Percentiles rank a stretch among this genome's conserved stretches.
These are phyloP conservation scores for Lentinula raphanica DNA, from an alignment of 768 basidiomycete species.

Conservation along the genomic window DNA sequence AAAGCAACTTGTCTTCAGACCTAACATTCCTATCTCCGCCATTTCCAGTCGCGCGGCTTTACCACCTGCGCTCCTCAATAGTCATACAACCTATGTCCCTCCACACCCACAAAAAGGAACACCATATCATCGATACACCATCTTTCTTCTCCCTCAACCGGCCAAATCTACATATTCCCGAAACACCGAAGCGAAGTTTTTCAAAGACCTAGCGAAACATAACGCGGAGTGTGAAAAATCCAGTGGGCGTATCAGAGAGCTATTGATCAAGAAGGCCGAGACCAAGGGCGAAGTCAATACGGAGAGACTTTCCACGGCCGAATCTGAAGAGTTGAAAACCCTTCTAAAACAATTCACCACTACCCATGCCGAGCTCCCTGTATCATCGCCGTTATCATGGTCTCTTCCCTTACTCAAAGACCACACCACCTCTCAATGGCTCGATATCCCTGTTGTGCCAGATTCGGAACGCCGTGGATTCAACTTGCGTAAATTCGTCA, in stretches of 20 bases:
- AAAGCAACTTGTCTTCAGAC: conserved; percentile 35
- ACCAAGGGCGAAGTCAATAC: background rate
- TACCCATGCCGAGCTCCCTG: conserved; percentile 8
- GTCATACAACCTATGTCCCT: conserved; percentile 75
- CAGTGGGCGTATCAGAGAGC: background rate
- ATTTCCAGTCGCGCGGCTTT: conserved; percentile 21
- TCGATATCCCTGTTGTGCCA: conserved; percentile 44
- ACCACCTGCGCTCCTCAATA: conserved; percentile 24
- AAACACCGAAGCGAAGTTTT: conserved; percentile 8
- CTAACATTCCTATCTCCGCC: conserved; percentile 74
- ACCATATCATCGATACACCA: conserved; percentile 83
- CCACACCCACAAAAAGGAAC: conserved; percentile 91
- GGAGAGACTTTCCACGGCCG: background rate
- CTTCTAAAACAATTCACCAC: background rate
- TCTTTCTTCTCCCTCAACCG: conserved; percentile 71
- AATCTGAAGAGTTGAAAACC: background rate
- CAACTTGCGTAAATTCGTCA: conserved; percentile 59
- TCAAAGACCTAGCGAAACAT: background rate
- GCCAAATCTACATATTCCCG: conserved; percentile 7
- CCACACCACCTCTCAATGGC: conserved; percentile 18
- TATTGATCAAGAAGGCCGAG: background rate
- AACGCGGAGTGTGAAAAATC: background rate
- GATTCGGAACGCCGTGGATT: conserved; percentile 53
- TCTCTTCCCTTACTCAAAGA: conserved; percentile 5
- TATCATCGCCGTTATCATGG: conserved; percentile 7